These are phyloP conservation scores for Trichosporon faecale DNA, from an alignment of 1,284 basidiomycete genomes.

Conservation along the genomic window DNA sequence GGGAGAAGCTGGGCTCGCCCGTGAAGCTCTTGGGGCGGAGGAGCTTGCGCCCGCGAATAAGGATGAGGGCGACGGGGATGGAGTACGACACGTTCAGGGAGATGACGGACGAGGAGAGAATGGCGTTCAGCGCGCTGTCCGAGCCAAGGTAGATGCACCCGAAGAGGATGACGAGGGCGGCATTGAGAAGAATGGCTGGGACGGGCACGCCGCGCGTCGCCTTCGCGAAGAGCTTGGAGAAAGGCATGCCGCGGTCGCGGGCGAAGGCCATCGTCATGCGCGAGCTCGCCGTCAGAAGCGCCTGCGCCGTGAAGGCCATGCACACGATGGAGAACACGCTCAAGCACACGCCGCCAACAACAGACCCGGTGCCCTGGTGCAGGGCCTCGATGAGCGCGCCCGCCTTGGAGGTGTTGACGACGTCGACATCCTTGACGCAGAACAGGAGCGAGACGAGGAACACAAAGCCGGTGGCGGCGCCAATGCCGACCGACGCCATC, in stretches of 20 bases:
- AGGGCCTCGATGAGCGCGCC: slow-evolving; percentile 66
- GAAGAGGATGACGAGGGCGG: slow-evolving; percentile 53
- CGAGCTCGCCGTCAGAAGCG: slow-evolving; percentile 64
- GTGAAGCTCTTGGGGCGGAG: slow-evolving; percentile 45
- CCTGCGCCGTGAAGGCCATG: slow-evolving; percentile 48
- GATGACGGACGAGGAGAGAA: slow-evolving; percentile 53
- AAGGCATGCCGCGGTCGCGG: slow-evolving; percentile 65
- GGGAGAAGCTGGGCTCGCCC: slow-evolving; percentile 34
- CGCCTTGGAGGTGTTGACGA: slow-evolving; percentile 58
- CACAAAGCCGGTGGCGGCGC: slow-evolving; percentile 59
- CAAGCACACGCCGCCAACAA: slow-evolving; percentile 62
- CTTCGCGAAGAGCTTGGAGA: slow-evolving; percentile 55
- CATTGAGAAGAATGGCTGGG: slow-evolving; percentile 62
- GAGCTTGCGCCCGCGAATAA: slow-evolving; percentile 50
- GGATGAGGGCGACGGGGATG: slow-evolving; percentile 50
- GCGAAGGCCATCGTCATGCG: slow-evolving; percentile 69
- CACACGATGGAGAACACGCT: slow-evolving; percentile 51
- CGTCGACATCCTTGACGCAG: slow-evolving; percentile 60
- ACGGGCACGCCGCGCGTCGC: slow-evolving; percentile 57
- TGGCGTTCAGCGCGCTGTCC: slow-evolving; percentile 56
- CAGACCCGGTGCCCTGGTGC: slow-evolving; percentile 62
- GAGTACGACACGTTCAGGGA: slow-evolving; percentile 54
- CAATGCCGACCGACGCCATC: slow-evolving; percentile 63
- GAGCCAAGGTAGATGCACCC: slow-evolving; percentile 58
- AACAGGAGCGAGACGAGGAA: slow-evolving; percentile 69